Evolutionary conservation across 2,329 filamentous ascomycete species (phyloP).

Genomic region (Blastomyces silverae): DNA sequence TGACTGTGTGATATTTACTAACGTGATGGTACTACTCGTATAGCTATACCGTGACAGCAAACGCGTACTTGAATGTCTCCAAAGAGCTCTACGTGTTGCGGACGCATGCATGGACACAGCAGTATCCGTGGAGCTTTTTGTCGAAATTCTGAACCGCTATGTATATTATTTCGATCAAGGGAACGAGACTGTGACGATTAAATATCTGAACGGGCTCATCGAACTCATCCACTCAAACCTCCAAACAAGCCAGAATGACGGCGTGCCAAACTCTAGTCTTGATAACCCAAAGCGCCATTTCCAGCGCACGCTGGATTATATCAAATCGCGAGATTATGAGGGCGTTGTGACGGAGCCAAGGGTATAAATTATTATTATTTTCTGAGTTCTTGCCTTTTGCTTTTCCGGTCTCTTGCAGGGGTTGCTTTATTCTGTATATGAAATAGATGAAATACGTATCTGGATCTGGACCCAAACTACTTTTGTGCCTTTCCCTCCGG

Average conservation of each 20-base stretch:
- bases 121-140: slow-evolving; percentile 94
- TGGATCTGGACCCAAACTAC: not conserved
- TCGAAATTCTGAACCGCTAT: slow-evolving; percentile 96
- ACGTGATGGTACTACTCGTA: not conserved
- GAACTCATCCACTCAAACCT: slow-evolving; percentile 97
- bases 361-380: slow-evolving; percentile 26
- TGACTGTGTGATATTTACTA: not conserved
- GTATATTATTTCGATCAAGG: slow-evolving; percentile 99
- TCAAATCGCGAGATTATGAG: slow-evolving; percentile 84
- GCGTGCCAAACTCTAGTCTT: slow-evolving; percentile 58
- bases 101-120: slow-evolving; percentile 99
- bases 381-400: not conserved
- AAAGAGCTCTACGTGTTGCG: slow-evolving; percentile 88
- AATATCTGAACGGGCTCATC: slow-evolving; percentile 96
- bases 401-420: not conserved
- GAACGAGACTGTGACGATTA: slow-evolving; percentile 96
- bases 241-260: slow-evolving; percentile 63
- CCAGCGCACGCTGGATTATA: slow-evolving; percentile 88
- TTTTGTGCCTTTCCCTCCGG: not conserved
- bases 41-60: slow-evolving; percentile 93
- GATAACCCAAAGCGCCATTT: slow-evolving; percentile 93
- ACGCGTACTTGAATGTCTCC: slow-evolving; percentile 89
- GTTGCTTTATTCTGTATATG: slow-evolving; percentile 1
- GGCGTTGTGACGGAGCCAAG: slow-evolving; percentile 69
- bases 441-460: slow-evolving; percentile 12